Evolutionary conservation across 2,329 filamentous ascomycete species (phyloP), one percentile per base, ranked within the genome.

Genomic region (Trichoderma harzianum): DNA sequence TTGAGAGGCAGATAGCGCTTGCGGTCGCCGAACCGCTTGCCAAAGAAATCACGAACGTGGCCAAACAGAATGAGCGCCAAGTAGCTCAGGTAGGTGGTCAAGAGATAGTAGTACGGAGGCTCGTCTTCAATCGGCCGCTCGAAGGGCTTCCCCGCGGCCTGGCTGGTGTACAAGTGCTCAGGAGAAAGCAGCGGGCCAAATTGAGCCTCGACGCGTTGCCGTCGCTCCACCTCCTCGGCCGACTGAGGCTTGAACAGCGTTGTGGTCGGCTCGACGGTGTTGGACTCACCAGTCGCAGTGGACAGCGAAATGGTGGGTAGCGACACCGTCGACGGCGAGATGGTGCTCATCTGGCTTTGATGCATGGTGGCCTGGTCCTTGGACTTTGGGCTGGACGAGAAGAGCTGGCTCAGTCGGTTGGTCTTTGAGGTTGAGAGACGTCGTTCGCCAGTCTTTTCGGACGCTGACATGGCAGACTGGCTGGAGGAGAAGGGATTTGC

Each of bases 21-120:
- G 79, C 93, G 90, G 81, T 94, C 90, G 79, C 92, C 92, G 83
- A 99, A 98, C 74, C 93, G 90, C 86, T 98, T 98, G 81, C 96
- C 95, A 80, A 99, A 98, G 84, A 98, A 98, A 81, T 99, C 96
- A 80, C 95, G 91, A 73, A 98, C 90, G 80, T 99, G 96, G 71
- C 96, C 96, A 75, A 98, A 95, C 75, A 96, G 90, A 80, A 99
- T 98, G 78, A 99, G 89, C 76, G 98, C 91, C 75, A 99, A 88
- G 82, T 99, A 99, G 84, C 94, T 98, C 83, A 99, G 93, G 86
- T 99, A 99, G 78, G 96, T 99, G 43, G 96, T 98, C 76, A 99
- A 88, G 78, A 99, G 90, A 84, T 93, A 98, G 86, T 95, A 98
- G 84, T 98, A 98, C 21, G 95, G 94, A 55, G 96, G 95, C 81